Conservation (phyloP, 352 stramenopile species). For the Blastocystis hominis region DNA sequence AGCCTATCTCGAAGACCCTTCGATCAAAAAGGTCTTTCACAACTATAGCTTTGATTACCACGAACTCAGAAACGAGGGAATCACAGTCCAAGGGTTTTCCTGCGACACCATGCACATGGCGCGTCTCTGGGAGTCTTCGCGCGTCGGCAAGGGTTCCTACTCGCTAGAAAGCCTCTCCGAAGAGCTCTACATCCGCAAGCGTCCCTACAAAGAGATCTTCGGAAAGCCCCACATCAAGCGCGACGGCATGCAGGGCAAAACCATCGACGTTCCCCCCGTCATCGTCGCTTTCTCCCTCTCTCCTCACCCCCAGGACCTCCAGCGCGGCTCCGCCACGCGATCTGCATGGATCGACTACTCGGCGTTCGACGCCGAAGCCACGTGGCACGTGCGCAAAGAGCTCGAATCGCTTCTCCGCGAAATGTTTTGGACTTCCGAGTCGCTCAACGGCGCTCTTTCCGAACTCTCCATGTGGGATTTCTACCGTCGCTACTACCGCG, state of each 20-base stretch:
- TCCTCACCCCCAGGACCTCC: conserved; percentile 71
- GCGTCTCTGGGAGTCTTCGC: conserved; percentile 72
- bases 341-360: conserved; percentile 88
- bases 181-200: conserved; percentile 75
- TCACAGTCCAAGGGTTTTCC: conserved; percentile 79
- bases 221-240: conserved; percentile 85
- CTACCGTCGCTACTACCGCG: conserved; percentile 86
- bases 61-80: conserved; percentile 89
- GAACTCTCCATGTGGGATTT: conserved; percentile 84
- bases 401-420: conserved; percentile 77
- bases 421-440: conserved; percentile 70
- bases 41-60: conserved; percentile 99
- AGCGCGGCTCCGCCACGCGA: conserved; percentile 74
- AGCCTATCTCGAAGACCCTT: conserved; percentile 79
- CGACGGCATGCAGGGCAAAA: conserved; percentile 77
- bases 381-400: conserved; percentile 82
- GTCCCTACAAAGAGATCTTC: conserved; percentile 91
- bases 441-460: background rate
- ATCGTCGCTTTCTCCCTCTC: conserved; percentile 58
- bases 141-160: conserved; percentile 69
- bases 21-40: conserved; percentile 81
- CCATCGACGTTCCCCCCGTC: conserved; percentile 60
- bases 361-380: conserved; percentile 88
- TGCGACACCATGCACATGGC: conserved; percentile 99
- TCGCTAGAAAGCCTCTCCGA: conserved; percentile 83